Conservation (phyloP, 106 monocot genomes). For the Ottelia alismoides region DNA sequence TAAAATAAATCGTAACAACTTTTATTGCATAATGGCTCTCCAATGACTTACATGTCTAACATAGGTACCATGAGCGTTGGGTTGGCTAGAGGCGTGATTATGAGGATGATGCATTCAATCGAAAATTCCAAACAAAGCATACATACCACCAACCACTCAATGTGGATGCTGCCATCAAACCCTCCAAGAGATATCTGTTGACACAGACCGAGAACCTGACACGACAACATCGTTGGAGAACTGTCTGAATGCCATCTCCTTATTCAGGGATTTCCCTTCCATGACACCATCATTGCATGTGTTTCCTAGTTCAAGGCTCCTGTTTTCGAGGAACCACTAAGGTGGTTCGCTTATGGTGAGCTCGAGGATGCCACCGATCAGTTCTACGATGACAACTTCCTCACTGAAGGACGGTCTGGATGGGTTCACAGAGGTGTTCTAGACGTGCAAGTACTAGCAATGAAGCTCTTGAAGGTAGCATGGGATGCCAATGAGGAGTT, state of each 20-base stretch:
- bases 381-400: conserved; percentile 31
- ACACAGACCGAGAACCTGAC: conserved; percentile 10
- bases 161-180: no score
- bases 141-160: no score
- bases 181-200: conserved; percentile 8
- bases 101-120: no score
- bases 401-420: conserved; percentile 34
- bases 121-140: no score
- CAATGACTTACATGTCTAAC: no score
- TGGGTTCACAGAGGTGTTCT: conserved; percentile 41
- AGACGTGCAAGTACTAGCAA: conserved; percentile 37
- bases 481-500: conserved; percentile 23
- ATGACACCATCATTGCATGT: conserved; percentile 38
- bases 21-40: no score
- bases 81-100: no score
- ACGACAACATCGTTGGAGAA: no score
- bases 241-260: no score
- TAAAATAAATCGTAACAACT: no score
- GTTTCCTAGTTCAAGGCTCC: conserved; percentile 46
- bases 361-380: conserved; percentile 36
- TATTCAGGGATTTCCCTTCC: conserved; percentile 17
- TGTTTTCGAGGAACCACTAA: conserved; percentile 37
- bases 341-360: conserved; percentile 32
- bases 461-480: conserved; percentile 30
- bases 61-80: no score